Conservation (phyloP, 2,329 filamentous ascomycete species). For the Aureobasidium subglaciale region DNA sequence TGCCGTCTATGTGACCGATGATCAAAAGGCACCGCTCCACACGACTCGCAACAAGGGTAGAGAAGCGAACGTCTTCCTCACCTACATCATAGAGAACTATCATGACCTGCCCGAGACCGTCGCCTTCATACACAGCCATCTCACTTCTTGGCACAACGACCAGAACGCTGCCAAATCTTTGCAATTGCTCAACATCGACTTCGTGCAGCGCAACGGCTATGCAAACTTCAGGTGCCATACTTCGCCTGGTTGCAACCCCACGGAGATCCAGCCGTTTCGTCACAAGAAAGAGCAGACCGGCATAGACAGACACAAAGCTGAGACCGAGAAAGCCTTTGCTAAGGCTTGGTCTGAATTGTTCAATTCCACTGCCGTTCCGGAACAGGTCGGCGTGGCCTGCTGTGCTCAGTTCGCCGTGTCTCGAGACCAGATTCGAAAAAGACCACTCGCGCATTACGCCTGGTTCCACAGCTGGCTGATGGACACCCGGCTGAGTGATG, state of each 20-base stretch:
- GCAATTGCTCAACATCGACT: conserved; percentile 37
- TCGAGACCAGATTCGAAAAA: conserved; percentile 39
- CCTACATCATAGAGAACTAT: conserved; percentile 42
- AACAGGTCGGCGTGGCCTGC: conserved; percentile 44
- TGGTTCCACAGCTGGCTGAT: conserved; percentile 26
- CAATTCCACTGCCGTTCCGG: conserved; percentile 33
- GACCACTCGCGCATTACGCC: conserved; percentile 43
- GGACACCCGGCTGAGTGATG: conserved; percentile 9
- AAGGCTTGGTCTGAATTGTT: conserved; percentile 46
- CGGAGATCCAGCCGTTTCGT: conserved; percentile 42
- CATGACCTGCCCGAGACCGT: conserved; percentile 25
- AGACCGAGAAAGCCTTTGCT: conserved; percentile 44
- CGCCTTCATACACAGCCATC: conserved; percentile 27
- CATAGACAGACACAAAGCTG: conserved; percentile 27
- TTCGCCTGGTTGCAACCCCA: conserved; percentile 43
- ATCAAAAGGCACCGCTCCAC: conserved; percentile 18
- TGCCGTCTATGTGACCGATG: conserved; percentile 39
- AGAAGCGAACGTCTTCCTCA: conserved; percentile 42
- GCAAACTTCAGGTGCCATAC: conserved; percentile 49
- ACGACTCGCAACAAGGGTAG: conserved; percentile 35
- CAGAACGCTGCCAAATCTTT: conserved; percentile 14
- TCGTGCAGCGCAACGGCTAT: conserved; percentile 45
- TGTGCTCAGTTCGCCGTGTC: conserved; percentile 52
- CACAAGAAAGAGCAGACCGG: conserved; percentile 22
- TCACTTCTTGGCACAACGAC: conserved; percentile 17